Conservation (phyloP, 78 protist genomes). For the Diacronema lutheri region DNA sequence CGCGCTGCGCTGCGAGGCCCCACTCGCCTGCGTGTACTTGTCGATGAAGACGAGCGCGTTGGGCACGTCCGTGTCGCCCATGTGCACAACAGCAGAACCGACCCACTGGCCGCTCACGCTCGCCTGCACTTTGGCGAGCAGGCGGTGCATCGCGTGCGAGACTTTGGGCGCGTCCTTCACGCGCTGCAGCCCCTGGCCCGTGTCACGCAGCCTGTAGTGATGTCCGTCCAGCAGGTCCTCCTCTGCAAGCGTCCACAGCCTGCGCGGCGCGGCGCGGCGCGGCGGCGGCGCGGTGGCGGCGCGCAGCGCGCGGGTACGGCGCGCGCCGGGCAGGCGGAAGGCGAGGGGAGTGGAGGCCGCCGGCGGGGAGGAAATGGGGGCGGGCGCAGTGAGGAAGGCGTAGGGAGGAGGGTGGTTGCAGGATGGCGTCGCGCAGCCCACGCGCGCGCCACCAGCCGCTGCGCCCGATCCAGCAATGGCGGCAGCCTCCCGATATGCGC, state of each 20-base stretch:
- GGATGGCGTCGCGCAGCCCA: too few relatives aligned
- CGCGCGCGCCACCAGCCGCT: too few relatives aligned
- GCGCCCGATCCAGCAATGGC: too few relatives aligned
- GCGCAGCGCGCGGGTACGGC: too few relatives aligned
- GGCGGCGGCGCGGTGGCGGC: not conserved
- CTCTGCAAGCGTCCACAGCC: conserved; percentile 82
- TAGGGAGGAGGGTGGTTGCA: too few relatives aligned
- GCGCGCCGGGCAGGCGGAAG: too few relatives aligned
- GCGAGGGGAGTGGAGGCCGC: too few relatives aligned
- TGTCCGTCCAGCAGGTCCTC: conserved; percentile 59
- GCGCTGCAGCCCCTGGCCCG: conserved; percentile 86
- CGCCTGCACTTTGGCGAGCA: conserved; percentile 51
- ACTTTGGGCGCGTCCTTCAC: conserved; percentile 70
- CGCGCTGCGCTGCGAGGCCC: too few relatives aligned
- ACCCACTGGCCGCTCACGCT: conserved; percentile 77
- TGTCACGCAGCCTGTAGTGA: conserved; percentile 52
- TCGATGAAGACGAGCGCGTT: conserved; percentile 88
- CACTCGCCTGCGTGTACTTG: conserved; percentile 90
- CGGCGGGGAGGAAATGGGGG: too few relatives aligned
- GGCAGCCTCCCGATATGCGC: too few relatives aligned
- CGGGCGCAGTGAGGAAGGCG: too few relatives aligned
- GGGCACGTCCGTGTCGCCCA: conserved; percentile 91
- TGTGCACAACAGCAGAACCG: conserved; percentile 80
- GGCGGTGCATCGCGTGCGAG: conserved; percentile 44
- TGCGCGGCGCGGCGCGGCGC: not conserved